Evolutionary conservation across 768 basidiomycete genomes (phyloP).

Genomic region (Suillus ampliporus): DNA sequence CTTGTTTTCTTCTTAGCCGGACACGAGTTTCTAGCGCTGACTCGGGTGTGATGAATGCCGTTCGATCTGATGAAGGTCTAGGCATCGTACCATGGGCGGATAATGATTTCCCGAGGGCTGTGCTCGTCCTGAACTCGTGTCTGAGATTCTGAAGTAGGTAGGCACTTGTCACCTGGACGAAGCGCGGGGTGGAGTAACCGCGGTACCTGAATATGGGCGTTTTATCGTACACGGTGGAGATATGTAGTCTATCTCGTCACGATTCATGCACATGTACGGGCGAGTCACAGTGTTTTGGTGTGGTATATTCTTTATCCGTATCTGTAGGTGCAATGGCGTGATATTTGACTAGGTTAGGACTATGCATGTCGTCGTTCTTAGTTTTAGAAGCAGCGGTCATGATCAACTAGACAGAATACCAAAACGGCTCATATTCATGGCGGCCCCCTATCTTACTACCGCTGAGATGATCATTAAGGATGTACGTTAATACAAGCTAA

Average conservation of each 20-base stretch:
- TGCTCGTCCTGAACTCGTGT: neutral
- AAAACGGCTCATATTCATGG: neutral
- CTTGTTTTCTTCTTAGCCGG: neutral
- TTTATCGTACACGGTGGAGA: neutral
- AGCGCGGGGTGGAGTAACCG: neutral
- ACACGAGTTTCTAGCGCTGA: neutral
- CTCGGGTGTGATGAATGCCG: neutral
- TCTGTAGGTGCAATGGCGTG: neutral
- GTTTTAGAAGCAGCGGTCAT: conserved; percentile 1
- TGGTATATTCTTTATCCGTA: neutral
- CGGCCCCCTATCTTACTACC: neutral
- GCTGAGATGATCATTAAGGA: neutral
- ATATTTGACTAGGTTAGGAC: neutral
- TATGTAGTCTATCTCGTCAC: neutral
- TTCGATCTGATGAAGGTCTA: neutral
- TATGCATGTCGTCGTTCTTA: neutral
- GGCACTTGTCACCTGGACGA: neutral
- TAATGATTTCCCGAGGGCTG: neutral
- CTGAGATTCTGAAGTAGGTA: neutral
- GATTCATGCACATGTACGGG: neutral
- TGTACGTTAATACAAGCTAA: neutral
- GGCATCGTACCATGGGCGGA: neutral
- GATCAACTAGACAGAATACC: neutral
- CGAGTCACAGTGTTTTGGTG: neutral
- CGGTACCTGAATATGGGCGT: neutral